Base-by-base conservation (phyloP, 495 filamentous ascomycete genomes). In the Xeromyces bisporus region DNA sequence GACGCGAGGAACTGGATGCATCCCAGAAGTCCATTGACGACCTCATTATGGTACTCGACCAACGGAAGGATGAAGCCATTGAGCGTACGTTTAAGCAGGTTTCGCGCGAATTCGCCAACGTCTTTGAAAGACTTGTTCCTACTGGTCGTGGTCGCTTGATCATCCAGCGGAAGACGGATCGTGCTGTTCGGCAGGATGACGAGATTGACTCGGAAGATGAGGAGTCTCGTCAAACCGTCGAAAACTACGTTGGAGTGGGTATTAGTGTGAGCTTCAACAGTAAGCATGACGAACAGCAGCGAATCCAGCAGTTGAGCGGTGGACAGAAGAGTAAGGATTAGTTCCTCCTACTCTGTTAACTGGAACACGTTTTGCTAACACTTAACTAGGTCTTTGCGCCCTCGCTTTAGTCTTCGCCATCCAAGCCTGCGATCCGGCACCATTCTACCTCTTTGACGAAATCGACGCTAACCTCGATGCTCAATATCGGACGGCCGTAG, bases 381-480 rank as follows among this genome's bases (percentile, higher is more conserved):
- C 17, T 35, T 31, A 34, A 24, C 28, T 37, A 87, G 81, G 82
- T 74, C 65, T 92, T 36, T 93, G 87, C 56, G 89, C 89, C 9
- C 72, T 99, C 29, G 87, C 87, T 33, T 70, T 99, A 29, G 83
- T 99, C 39, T 96, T 99, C 50, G 89, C 89, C n/a, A 92, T 99
- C 51, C 89, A 99, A 46, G 80, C 84, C 40, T 92, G 89, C 44
- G 89, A 96, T 43, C 89, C 91, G 4, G 87, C 86, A 11, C 89
- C 89, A 8, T 96, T 99, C 61, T 93, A 96, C 55, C 81, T 99
- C 39, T 99, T 99, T 39, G 89, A 99, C 50, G 89, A 99, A 59
- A 93, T 99, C 46, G 89, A 99, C 51, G 89, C 89, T 48, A 96
- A 96, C 50, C 70, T 99, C 13, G 89, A 99, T 54, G 85, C 86